Evolutionary conservation across 2,329 filamentous ascomycete species (phyloP), one percentile per base, ranked within the genome.

Genomic region (Didymosphaeria variabile): DNA sequence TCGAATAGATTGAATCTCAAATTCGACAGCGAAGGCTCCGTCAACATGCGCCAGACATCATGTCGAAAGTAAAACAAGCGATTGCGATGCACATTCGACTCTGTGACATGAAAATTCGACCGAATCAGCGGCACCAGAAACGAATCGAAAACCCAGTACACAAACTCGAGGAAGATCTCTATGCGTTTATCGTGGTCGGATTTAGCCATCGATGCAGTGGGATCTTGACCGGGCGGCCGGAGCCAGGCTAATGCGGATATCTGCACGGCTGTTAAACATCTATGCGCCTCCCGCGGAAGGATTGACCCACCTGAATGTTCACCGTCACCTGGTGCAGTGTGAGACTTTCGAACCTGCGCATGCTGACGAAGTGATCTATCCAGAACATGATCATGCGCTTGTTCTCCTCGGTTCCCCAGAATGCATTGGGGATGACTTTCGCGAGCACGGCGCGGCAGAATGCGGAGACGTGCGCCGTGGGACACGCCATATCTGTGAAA

Each of bases 81-180:
- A 69, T 95, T 93, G 17, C 90, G 89, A 72, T 97, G 88, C 1
- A 84, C 83, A 64, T 88, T 93, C 0, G 93, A 95, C 76, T 99
- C 95, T 0, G 95, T 99, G 40, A 97, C 91, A 73, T 98, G 94
- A 72, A 99, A 99, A 71, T 95, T 94, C 64, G 87, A 89, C 36
- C 92, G 88, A 51, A 98, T 86, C 8, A 99, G 84, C 10, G 95
- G 94, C 69, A 98, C 91, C 58, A 99, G 74, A 23, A 97, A 84
- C 0, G 94, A 97, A 77, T 99, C 95, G 71, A 99, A 95, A 4
- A 97, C 67, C 75, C 94, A 99, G 79, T 97, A 98, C 7, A 98
- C 71, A 60, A 98, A 89, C 75, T 99, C 95, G 56, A 88, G 80
- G 52, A 97, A 87, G 0, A 98, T 84, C 72, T 97, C 91, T 29